Conservation (phyloP, 2,329 filamentous ascomycete genomes). For the Emydomyces testavorans region DNA sequence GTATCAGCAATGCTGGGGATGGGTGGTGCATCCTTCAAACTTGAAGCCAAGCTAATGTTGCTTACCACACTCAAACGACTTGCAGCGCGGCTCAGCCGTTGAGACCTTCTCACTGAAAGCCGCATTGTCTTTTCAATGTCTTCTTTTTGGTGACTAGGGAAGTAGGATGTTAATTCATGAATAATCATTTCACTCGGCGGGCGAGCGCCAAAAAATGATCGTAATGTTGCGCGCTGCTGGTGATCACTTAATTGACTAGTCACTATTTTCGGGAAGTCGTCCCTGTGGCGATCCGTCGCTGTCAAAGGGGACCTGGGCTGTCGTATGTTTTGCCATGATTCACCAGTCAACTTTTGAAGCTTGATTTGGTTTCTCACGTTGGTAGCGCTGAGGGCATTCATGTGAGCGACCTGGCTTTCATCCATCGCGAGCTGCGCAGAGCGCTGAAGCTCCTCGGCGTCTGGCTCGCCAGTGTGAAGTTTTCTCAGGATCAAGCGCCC, state of each 20-base stretch:
- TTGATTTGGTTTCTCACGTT: constrained; percentile 76
- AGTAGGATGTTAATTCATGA: constrained; percentile 91
- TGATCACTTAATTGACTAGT: constrained; percentile 20
- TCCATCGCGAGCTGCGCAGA: constrained; percentile 83
- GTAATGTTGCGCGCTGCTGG: constrained; percentile 32
- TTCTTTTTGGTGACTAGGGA: constrained; percentile 85
- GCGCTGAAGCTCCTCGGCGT: constrained; percentile 70
- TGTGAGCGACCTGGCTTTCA: constrained; percentile 65
- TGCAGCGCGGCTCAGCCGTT: constrained; percentile 81
- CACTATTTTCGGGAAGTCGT: constrained; percentile 37
- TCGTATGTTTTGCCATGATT: constrained; percentile 73
- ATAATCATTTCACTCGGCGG: constrained; percentile 96
- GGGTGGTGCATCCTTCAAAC: constrained; percentile 81
- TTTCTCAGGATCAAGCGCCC: constrained; percentile 83
- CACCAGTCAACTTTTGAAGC: constrained; percentile 78
- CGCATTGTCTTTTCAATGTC: constrained; percentile 93
- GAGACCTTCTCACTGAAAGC: constrained; percentile 80
- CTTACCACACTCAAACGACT: constrained; percentile 89
- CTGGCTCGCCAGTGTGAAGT: constrained; percentile 84
- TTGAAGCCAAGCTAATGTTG: constrained; percentile 85
- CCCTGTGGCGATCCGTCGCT: constrained; percentile 30
- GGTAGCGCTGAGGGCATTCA: constrained; percentile 45
- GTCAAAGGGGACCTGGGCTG: constrained; percentile 70
- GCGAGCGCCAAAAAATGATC: constrained; percentile 74
- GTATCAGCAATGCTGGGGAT: constrained; percentile 91